Evolutionary conservation across 495 filamentous ascomycete species (phyloP), one percentile per base, ranked within the genome.

Genomic region (Xylaria intraflava): DNA sequence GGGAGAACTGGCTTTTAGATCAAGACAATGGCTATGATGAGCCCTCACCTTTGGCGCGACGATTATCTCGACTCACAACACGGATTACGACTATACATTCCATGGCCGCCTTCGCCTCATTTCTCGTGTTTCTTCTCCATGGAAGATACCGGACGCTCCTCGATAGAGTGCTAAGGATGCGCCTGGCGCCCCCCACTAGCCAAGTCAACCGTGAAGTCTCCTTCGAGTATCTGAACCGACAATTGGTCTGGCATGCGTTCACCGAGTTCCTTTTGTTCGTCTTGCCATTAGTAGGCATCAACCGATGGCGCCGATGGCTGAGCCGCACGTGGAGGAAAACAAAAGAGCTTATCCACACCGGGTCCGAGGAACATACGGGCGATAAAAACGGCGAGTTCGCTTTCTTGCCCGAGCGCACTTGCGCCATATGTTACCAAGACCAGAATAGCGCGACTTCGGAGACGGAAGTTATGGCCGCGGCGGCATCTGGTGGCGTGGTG

Each of bases 241-340:
- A 98, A 69, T 80, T 98, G 6, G 93, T 98, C 38, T 98, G 93
- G 93, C 93, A 98, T 66, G 93, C 93, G 16, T 96, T 98, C 61
- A 98, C 93, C 22, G 93, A 98, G 66, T 98, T 98, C 62, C 78
- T 99, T 5, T 82, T 99, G 6, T 99, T 99, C 66, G 80, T 99
- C 10, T 78, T 99, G 3, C 93, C 93, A 1, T 75, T 99, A 23
- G 89, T 99, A 38, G 92, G 92, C 39, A 92, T 99, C 53, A 85
- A 85, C 60, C 79, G 90, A 52, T 99, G 93, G 93, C 80, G 88
- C 46, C 79, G 91, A 46, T 96, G 91, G 90, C 77, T 96, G 22
- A 76, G 84, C 23, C 79, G 92, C 43, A 83, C 83, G 16, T 94
- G 89, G 88, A 81, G 85, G 46, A 91, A 84, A 63, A 80, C 84